These are phyloP conservation scores for Mangifera indica DNA, from an alignment of 345 rosid genomes.

Conservation along the genomic window DNA sequence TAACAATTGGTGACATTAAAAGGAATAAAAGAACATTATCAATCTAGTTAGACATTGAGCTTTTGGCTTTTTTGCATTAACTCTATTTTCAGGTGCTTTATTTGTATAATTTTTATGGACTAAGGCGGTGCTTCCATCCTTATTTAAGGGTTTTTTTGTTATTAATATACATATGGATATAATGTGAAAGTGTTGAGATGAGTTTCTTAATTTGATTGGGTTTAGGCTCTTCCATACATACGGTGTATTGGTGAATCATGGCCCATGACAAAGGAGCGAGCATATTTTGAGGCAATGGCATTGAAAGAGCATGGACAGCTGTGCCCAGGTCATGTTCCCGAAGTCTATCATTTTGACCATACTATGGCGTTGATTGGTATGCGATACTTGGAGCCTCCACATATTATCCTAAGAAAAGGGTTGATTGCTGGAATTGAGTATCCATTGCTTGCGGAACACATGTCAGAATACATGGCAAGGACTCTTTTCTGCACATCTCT, in stretches of 20 bases:
- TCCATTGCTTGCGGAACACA: slow-evolving; percentile 74
- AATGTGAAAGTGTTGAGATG: not conserved
- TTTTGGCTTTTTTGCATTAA: not conserved
- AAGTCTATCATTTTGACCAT: slow-evolving; percentile 88
- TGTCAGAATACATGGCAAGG: slow-evolving; percentile 77
- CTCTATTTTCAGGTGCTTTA: not conserved
- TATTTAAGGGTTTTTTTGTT: no score
- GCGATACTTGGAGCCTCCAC: slow-evolving; percentile 93
- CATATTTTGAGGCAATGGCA: slow-evolving; percentile 72
- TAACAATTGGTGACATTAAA: not conserved
- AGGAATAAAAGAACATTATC: not conserved
- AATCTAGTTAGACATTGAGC: not conserved
- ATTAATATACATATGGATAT: no score
- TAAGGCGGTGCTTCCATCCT: no score
- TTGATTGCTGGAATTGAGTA: slow-evolving; percentile 78
- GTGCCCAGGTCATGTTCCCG: slow-evolving; percentile 80
- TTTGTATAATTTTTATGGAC: not conserved
- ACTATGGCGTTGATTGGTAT: slow-evolving; percentile 92
- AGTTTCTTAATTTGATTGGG: not conserved
- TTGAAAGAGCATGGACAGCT: slow-evolving; percentile 63
- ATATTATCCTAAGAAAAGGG: slow-evolving; percentile 88
- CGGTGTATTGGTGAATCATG: slow-evolving; percentile 91
- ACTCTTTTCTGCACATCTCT: slow-evolving; percentile 87
- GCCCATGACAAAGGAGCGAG: slow-evolving; percentile 96
- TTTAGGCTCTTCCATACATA: slow-evolving; percentile 88